phyloP scores from a whole-genome alignment of 192 early-diverging fungal species.

The Linnemannia zychae region DNA sequence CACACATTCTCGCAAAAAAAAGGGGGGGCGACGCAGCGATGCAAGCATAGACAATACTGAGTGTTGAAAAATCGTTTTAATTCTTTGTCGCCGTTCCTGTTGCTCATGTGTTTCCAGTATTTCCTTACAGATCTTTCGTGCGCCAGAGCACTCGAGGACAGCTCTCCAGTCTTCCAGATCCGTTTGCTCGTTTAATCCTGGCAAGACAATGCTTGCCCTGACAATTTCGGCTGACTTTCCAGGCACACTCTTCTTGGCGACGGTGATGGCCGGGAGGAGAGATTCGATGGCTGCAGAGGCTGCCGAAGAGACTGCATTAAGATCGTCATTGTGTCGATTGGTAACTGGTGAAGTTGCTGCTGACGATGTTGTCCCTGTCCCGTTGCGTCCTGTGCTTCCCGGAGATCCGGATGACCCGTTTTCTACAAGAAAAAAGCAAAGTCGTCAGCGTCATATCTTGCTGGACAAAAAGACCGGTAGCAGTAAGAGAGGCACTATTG shows the following conservation, averaged over 20 bases:
- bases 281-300: constrained; percentile 56
- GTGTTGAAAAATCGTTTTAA: background rate
- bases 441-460: background rate
- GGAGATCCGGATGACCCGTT: constrained; percentile 35
- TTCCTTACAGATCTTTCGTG: constrained; percentile 53
- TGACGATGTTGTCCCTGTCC: constrained; percentile 7
- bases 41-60: background rate
- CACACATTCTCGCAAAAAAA: background rate
- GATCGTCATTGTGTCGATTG: constrained; percentile 19
- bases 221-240: constrained; percentile 59
- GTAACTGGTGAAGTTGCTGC: constrained; percentile 31
- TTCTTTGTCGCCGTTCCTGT: background rate
- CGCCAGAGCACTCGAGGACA: constrained; percentile 53
- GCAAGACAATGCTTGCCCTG: constrained; percentile 44
- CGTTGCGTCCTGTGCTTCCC: constrained; percentile 1
- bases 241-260: constrained; percentile 52
- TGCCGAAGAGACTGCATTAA: constrained; percentile 27
- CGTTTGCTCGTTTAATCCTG: constrained; percentile 56
- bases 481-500: background rate
- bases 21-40: background rate
- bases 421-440: constrained; percentile 2
- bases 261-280: constrained; percentile 37
- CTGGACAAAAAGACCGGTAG: background rate
- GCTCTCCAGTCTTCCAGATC: constrained; percentile 59
- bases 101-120: background rate